Evolutionary conservation across 352 stramenopile species (phyloP), one percentile per base, ranked within the genome.

Genomic region (Blastocystis hominis): DNA sequence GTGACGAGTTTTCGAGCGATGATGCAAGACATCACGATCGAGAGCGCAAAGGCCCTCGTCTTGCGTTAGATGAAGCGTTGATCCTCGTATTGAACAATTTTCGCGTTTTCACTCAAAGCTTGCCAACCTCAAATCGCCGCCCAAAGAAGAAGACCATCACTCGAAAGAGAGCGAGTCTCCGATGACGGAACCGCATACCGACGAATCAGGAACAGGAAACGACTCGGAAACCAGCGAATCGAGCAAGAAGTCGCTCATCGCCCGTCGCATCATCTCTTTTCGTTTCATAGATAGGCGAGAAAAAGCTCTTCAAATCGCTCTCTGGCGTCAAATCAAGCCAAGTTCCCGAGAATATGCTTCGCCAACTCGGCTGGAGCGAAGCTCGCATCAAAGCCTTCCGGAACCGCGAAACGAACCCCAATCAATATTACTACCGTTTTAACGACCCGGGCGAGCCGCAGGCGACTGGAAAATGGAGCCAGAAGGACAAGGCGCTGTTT

Each of bases 351-450:
- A 53, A 36, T 9, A 40, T 34, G 20, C 72, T 84, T 36, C 72
- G 47, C 2, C 72, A 77, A 17, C 77, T 87, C 1, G 77, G 77
- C 0, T 87, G 77, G 77, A 87, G 77, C 40, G 66, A 75, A 34
- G 77, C 77, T 20, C 44, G 77, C 34, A 76, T 87, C 30, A 87
- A 87, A 17, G 77, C 77, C 1, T 87, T 78, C 34, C 7, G 77
- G 20, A 88, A 88, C 61, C 70, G 84, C 20, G 89, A 90, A 47
- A 88, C 50, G 50, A 90, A 90, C 47, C 88, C 88, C 36, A 90
- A 90, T 40, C 69, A 86, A 36, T 90, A 90, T 54, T 90, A 90
- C 55, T 90, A 90, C 36, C 84, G 88, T 24, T 90, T 90, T 56
- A 90, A 90, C 59, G 40, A 75, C 36, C 68, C 87, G 10, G 88